These are phyloP conservation scores for Carex kokanica DNA, from an alignment of 176 grass and related monocot genomes.

Conservation along the genomic window DNA sequence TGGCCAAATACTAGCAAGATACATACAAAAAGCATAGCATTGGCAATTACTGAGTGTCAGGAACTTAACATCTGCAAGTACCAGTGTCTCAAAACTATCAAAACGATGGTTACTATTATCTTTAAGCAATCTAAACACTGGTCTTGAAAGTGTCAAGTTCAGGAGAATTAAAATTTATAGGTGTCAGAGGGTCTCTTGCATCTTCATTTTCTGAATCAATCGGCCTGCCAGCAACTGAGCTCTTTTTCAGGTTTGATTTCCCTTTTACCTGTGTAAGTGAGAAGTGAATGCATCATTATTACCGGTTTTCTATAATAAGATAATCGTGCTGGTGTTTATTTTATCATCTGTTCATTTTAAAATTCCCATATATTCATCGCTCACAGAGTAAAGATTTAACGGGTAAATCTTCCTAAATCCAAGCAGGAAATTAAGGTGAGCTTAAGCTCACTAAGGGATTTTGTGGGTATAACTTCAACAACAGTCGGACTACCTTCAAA, in stretches of 20 bases:
- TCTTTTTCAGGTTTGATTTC: constrained; percentile 10
- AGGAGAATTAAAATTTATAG: constrained; percentile 21
- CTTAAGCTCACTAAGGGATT: not conserved
- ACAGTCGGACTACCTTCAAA: not conserved
- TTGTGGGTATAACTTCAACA: not conserved
- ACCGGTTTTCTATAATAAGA: not conserved
- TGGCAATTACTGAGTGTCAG: not conserved
- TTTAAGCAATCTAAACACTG: not conserved
- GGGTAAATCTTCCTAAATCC: not conserved
- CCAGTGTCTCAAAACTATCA: not conserved
- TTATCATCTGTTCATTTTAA: not conserved
- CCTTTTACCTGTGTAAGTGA: not conserved
- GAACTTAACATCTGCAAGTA: not conserved
- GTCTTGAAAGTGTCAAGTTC: not conserved
- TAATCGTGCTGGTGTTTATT: not conserved
- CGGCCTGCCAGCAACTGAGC: not conserved
- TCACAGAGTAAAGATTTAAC: not conserved
- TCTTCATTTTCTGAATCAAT: not conserved
- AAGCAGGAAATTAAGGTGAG: not conserved
- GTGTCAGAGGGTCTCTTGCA: constrained; percentile 13
- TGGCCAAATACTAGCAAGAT: not conserved
- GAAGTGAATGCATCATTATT: not conserved
- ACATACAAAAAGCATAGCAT: constrained; percentile 9
- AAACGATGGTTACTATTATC: not conserved
- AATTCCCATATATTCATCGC: not conserved